Evolutionary conservation across 2,329 filamentous ascomycete genomes (phyloP), one percentile per base, ranked within the genome.

Genomic region (Calonectria leucothoes): DNA sequence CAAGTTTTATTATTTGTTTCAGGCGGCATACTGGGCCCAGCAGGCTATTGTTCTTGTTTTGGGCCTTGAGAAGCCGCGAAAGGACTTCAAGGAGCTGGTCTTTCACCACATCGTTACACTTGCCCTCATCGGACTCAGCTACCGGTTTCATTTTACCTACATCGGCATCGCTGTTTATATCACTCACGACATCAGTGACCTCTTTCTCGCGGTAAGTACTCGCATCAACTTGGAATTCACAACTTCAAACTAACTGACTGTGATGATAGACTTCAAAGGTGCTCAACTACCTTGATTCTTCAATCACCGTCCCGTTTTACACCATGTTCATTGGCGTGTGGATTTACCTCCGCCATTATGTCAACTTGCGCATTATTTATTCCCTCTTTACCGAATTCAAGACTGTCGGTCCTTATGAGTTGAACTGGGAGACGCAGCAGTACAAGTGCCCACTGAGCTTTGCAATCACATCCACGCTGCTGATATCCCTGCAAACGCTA

Each of bases 131-230:
- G 93, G 87, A 72, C 87, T 96, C 81, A 96, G 94, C 87, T 98
- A 98, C 86, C 92, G 95, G 71, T 98, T 98, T 88, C 95, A 98
- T 85, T 98, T 98, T 84, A 97, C 95, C 20, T 95, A 98, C 85
- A 97, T 98, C 83, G 96, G 96, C 27, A 86, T 98, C 63, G 94
- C 95, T 20, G 95, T 98, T 31, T 98, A 98, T 84, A 95, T 96
- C 74, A 98, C 95, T 6, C 95, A 97, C 84, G 96, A 98, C 82
- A 94, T 98, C 74, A 95, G 93, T 74, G 95, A 98, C 83, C 97
- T 98, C 86, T 98, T 98, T 90, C 90, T 98, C 7, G 70, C 70
- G 1, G 70, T 72, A 55, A 66, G 64, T 55, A 12, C n/a, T 37
- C 25, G 11, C 12, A 3, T 2, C 11, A 5, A 6, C 11, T 55